phyloP scores from a whole-genome alignment of 768 basidiomycete genomes.

The Pholiota microspora region DNA sequence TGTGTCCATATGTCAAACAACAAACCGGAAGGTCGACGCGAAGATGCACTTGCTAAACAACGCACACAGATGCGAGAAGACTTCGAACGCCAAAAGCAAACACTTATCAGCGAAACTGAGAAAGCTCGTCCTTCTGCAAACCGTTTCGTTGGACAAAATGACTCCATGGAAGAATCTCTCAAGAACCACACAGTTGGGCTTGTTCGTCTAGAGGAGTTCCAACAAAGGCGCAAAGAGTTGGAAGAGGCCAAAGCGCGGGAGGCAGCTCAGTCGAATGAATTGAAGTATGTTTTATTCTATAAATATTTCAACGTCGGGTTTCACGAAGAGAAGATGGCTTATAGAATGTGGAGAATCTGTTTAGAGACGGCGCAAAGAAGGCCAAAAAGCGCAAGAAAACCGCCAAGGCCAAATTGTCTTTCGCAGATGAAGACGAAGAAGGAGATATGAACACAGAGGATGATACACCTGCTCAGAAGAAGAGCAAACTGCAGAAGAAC shows the following conservation, averaged over 20 bases:
- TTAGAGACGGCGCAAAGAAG: slow-evolving; percentile 86
- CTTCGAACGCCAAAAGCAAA: slow-evolving; percentile 77
- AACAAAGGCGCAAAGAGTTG: slow-evolving; percentile 81
- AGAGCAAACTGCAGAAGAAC: slow-evolving; percentile 87
- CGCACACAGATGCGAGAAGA: slow-evolving; percentile 78
- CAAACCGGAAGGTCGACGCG: slow-evolving; percentile 82
- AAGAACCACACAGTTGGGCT: slow-evolving; percentile 92
- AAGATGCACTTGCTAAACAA: slow-evolving; percentile 83
- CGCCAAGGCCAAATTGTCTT: slow-evolving; percentile 86
- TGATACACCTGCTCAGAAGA: slow-evolving; percentile 54
- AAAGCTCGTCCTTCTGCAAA: slow-evolving; percentile 84
- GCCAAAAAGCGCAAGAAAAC: slow-evolving; percentile 92
- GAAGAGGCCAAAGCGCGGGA: slow-evolving; percentile 91
- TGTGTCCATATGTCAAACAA: slow-evolving; percentile 61
- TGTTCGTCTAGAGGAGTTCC: slow-evolving; percentile 89
- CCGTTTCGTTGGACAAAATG: slow-evolving; percentile 92
- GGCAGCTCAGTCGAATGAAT: slow-evolving; percentile 78
- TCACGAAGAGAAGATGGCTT: slow-evolving; percentile 48
- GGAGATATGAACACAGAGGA: slow-evolving; percentile 35
- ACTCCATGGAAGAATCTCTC: slow-evolving; percentile 90
- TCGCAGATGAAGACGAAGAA: slow-evolving; percentile 61
- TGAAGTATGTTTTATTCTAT: slow-evolving; percentile 67
- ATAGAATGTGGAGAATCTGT: slow-evolving; percentile 77
- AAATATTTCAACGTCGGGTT: slow-evolving; percentile 9
- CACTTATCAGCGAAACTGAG: slow-evolving; percentile 85